Evolutionary conservation across 1,284 basidiomycete species (phyloP), one percentile per base, ranked within the genome.

Genomic region (Malassezia pachydermatis): DNA sequence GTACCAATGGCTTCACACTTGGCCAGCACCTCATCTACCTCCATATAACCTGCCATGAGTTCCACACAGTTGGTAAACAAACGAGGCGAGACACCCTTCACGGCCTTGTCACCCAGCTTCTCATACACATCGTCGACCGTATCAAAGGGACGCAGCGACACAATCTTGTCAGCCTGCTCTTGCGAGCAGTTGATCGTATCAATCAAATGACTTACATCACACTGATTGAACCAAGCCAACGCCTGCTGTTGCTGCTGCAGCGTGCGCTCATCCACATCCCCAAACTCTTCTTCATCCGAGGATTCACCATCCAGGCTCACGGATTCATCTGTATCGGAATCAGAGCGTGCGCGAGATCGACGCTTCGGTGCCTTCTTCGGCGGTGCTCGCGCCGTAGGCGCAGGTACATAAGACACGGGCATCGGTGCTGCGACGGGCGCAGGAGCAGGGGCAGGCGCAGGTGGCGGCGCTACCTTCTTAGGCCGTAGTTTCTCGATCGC

Each of bases 31-130:
- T 78, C 78, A 72, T 99, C 94, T 46, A 98, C 90, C 48, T 84
- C 81, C 16, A 83, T 81, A 67, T 95, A 98, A 2, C 88, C 68
- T 17, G 83, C 78, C 73, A 95, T 85, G 60, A 96, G 85, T 43
- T 83, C 80, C 45, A 81, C 80, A 69, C 86, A 90, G 58, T 92
- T 86, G 62, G 90, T 85, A 68, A 96, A 88, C 67, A 98, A 78
- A 51, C 84, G 82, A 50, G 84, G 79, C 51, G 87, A 89, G 58
- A 98, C 84, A 16, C 90, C 90, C 64, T 88, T 89, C 74, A 87
- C 88, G 72, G 88, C 86, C 70, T 86, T 89, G 48, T 73, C 72
- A 39, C 81, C 82, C 41, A 95, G 76, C 44, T 60, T 61, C 6
- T 52, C 39, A 30, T 65, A 57, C 16, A 68, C 62, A 55, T 92